Percentiles rank a stretch among this genome's conserved stretches.
Conservation (phyloP, 345 rosid genomes). For the Eucalyptus polybractea region DNA sequence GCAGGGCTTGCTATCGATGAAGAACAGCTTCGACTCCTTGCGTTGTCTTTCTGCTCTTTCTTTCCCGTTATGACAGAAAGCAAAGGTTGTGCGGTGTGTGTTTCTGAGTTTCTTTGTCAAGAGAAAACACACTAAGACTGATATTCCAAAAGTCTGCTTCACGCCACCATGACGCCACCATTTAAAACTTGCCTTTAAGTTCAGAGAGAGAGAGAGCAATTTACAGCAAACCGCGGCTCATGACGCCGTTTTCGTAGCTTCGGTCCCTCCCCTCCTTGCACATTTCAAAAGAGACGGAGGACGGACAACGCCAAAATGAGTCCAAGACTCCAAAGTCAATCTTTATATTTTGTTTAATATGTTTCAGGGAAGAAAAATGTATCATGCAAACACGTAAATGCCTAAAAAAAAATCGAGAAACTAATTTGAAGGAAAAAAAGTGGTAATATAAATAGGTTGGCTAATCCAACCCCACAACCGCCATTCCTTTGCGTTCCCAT, state of each 20-base stretch:
- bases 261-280: not conserved
- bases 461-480: not conserved
- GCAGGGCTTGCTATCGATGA: conserved; percentile 24
- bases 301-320: not conserved
- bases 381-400: not conserved
- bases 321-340: not conserved
- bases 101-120: not conserved
- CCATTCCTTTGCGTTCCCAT: not conserved
- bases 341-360: not conserved
- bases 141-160: conserved; percentile 38
- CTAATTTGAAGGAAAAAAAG: not conserved
- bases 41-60: conserved; percentile 18
- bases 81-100: not conserved
- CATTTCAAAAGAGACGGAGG: not conserved
- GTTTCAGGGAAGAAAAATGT: not conserved
- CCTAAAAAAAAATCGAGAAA: not conserved
- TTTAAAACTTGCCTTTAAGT: conserved; percentile 7
- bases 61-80: conserved; percentile 31
- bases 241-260: conserved; percentile 31
- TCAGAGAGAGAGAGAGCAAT: not conserved
- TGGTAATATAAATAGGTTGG: not conserved
- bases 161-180: conserved; percentile 62
- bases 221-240: conserved; percentile 17
- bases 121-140: not conserved
- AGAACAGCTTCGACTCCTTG: conserved; percentile 56